Conservation (phyloP, 345 rosid genomes). For the Triadica sebifera region DNA sequence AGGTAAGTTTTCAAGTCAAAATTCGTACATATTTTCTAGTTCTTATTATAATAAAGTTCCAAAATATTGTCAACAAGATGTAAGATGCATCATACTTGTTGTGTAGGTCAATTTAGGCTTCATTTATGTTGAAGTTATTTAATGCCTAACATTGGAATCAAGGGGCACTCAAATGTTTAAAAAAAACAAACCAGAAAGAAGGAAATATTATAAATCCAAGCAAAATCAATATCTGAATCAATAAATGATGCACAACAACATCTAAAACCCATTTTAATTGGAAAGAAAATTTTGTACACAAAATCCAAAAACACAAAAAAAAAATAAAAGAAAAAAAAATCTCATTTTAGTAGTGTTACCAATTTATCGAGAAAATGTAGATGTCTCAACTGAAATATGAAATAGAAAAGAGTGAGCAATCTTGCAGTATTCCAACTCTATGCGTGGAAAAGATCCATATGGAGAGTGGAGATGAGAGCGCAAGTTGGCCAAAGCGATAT, state of each 20-base stretch:
- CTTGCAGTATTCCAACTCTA: neutral
- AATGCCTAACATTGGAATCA: neutral
- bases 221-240: too few species aligned
- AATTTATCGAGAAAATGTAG: conserved; percentile 36
- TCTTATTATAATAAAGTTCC: too few species aligned
- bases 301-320: neutral
- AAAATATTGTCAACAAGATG: too few species aligned
- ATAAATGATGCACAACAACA: conserved; percentile 10
- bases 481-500: conserved; percentile 40
- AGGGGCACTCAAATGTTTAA: neutral
- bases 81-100: too few species aligned
- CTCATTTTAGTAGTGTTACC: conserved; percentile 18
- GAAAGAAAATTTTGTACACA: neutral
- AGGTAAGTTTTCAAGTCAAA: too few species aligned
- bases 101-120: too few species aligned
- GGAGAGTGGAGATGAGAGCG: conserved; percentile 30
- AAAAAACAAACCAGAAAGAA: neutral
- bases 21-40: too few species aligned
- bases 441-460: conserved; percentile 14
- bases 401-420: neutral
- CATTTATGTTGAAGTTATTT: too few species aligned
- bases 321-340: too few species aligned
- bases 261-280: conserved; percentile 1
- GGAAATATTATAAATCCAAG: neutral
- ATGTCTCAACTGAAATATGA: conserved; percentile 20